Conservation (phyloP, 176 grass and related monocot species). For the Oryza officinalis region DNA sequence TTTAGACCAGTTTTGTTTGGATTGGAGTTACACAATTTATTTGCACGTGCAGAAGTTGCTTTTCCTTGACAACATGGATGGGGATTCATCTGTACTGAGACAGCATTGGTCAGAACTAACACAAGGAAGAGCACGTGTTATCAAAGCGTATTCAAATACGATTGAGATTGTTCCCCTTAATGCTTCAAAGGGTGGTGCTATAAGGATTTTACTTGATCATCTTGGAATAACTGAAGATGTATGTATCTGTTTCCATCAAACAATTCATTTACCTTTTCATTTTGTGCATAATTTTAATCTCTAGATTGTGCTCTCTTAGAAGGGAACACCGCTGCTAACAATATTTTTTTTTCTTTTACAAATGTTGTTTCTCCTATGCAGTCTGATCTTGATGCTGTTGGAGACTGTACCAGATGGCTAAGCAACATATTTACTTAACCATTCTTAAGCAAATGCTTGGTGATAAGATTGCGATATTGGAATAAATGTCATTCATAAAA, state of each 20-base stretch:
- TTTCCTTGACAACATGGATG: constrained; percentile 49
- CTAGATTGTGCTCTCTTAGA: constrained; percentile 11
- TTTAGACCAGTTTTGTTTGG: neutral
- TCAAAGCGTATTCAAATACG: constrained; percentile 51
- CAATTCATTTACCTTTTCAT: constrained; percentile 31
- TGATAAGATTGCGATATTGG: constrained; percentile 1
- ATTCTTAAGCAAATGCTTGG: constrained; percentile 24
- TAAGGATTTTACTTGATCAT: constrained; percentile 79
- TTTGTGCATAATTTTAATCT: constrained; percentile 10
- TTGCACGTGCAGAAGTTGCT: constrained; percentile 72
- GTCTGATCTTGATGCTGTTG: constrained; percentile 43
- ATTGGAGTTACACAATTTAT: constrained; percentile 24
- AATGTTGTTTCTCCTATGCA: constrained; percentile 32
- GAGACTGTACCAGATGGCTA: constrained; percentile 37
- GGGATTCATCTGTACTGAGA: constrained; percentile 47
- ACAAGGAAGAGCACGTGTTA: constrained; percentile 54
- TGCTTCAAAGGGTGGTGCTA: constrained; percentile 63
- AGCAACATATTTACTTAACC: constrained; percentile 20
- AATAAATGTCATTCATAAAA: neutral
- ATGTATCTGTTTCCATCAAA: constrained; percentile 30
- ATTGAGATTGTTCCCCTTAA: constrained; percentile 66
- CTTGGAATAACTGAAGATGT: constrained; percentile 78
- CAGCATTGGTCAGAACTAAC: constrained; percentile 52
- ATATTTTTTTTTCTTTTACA: neutral
- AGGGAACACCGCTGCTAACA: neutral